Evolutionary conservation across 495 filamentous ascomycete genomes (phyloP), one percentile per base, ranked within the genome.

Genomic region (Cryomyces antarcticus): DNA sequence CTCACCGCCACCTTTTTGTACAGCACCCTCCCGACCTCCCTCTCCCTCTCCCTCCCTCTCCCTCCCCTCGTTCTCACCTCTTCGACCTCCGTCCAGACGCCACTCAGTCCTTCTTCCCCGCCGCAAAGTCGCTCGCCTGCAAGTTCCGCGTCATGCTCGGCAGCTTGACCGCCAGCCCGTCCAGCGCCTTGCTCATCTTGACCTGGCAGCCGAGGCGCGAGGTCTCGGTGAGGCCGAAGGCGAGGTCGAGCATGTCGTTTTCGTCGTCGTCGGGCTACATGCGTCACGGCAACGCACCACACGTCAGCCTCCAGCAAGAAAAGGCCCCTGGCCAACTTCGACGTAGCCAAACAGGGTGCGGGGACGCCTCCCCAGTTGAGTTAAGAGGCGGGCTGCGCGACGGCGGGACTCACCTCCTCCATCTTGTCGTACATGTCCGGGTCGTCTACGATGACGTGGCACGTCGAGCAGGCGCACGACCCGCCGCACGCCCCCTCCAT

Each of bases 401-500:
- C 17, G 17, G 33, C 1, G 9, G 33, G 33, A 36, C 33, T 12
- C 33, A 10, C 24, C 11, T 39, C 38, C 30, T 39, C 42, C 49
- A 96, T 88, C 63, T 76, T 78, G 49, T 96, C 89, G 57, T 84
- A 96, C 68, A 80, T 72, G 11, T 76, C 78, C 4, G 82, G 72
- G 53, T 82, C 77, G 45, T 78, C 68, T 36, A 97, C 82, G 41
- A 97, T 93, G 39, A 96, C 79, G 64, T 97, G 89, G 65, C 89
- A 97, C 1, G 89, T 97, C 46, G 84, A 93, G 59, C 89, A 97
- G 48, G 92, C 89, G 52, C 89, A 95, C 5, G 82, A 92, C 12
- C 89, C 89, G 31, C 88, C 89, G 53, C 89, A 97, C 6, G 89
- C 89, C 39, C 87, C 89, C 67, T 97, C 89, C 88, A 97, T 95